phyloP scores from a whole-genome alignment of 768 basidiomycete genomes.

The Lyophyllum shimeji region DNA sequence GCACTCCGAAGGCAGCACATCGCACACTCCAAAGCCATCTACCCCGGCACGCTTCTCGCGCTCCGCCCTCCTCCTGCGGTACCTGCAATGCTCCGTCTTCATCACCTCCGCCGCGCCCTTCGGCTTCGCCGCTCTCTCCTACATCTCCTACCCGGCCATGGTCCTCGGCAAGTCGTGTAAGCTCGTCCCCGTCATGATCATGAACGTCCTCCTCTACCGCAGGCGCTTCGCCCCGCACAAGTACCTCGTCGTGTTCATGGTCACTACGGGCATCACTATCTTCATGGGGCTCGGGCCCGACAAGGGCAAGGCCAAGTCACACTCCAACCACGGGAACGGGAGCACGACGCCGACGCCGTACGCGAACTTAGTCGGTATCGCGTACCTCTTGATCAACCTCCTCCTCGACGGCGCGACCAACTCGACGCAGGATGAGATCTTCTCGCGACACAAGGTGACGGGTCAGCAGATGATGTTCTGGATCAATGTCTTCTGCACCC shows the following conservation, averaged over 20 bases:
- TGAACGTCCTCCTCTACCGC: conserved; percentile 95
- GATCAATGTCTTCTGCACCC: conserved; percentile 88
- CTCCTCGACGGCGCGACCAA: conserved; percentile 91
- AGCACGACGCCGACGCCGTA: conserved; percentile 42
- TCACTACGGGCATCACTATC: conserved; percentile 86
- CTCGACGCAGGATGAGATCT: conserved; percentile 97
- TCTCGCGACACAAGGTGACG: conserved; percentile 64
- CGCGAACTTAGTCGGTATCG: conserved; percentile 67
- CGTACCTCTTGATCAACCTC: conserved; percentile 83
- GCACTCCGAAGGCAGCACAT: conserved; percentile 33
- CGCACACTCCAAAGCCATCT: conserved; percentile 29
- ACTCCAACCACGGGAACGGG: conserved; percentile 20
- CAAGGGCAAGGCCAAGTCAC: conserved; percentile 38
- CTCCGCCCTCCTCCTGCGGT: conserved; percentile 61
- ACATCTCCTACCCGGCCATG: conserved; percentile 98
- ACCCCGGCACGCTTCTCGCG: conserved; percentile 39
- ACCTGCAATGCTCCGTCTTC: conserved; percentile 83
- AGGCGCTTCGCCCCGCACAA: conserved; percentile 92
- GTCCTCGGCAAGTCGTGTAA: conserved; percentile 99
- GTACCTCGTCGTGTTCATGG: conserved; percentile 92
- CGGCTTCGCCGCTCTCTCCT: conserved; percentile 91
- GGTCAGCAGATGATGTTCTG: conserved; percentile 99
- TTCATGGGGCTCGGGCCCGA: conserved; percentile 90
- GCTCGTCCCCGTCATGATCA: conserved; percentile 96
- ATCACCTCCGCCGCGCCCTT: conserved; percentile 93